Conservation (phyloP, 306 rosid genomes). For the Cucurbita maxima region DNA sequence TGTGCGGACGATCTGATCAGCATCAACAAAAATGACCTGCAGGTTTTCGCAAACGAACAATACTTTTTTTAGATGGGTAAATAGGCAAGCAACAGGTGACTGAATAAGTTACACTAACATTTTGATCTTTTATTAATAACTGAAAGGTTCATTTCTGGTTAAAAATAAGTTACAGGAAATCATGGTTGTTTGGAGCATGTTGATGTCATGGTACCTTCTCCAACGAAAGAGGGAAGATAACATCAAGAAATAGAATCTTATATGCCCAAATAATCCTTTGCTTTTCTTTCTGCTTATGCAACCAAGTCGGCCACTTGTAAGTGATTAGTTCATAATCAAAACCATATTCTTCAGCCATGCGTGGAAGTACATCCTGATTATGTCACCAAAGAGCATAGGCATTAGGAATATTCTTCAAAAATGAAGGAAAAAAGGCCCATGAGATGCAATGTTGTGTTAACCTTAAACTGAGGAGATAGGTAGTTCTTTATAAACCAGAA, state of each 20-base stretch:
- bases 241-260: slow-evolving; percentile 93
- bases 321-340: slow-evolving; percentile 79
- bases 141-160: background rate
- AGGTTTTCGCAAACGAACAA: slow-evolving; percentile 12
- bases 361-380: slow-evolving; percentile 20
- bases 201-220: slow-evolving; percentile 49
- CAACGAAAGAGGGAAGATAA: slow-evolving; percentile 35
- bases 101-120: background rate
- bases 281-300: slow-evolving; percentile 97
- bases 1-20: slow-evolving; percentile 39
- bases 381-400: background rate
- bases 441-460: slow-evolving; percentile 8
- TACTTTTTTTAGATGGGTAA: background rate
- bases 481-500: slow-evolving; percentile 96
- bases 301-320: slow-evolving; percentile 99
- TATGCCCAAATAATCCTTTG: slow-evolving; percentile 99
- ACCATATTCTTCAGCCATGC: slow-evolving; percentile 87
- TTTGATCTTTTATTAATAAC: too few species aligned
- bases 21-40: slow-evolving; percentile 98
- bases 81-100: background rate
- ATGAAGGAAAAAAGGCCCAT: slow-evolving; percentile 36
- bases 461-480: slow-evolving; percentile 74
- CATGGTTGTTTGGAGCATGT: background rate
- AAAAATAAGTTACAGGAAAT: too few species aligned
- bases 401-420: background rate